Percentiles rank a stretch among this genome's conserved stretches.
Conservation (phyloP, 1,139 yeast genomes). For the Hyphopichia khmerensis region DNA sequence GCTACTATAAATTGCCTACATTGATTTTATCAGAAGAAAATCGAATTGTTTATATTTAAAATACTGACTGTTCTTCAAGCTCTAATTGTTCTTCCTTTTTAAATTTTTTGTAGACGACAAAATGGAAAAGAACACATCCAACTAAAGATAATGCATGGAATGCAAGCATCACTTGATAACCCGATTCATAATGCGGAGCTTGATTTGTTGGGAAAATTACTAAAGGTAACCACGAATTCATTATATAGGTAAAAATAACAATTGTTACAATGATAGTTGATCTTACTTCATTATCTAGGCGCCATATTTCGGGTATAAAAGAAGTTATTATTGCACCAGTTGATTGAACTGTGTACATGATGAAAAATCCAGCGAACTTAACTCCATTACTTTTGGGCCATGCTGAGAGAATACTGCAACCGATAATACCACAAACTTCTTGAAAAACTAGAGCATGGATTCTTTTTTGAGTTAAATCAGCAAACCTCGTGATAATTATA, state of each 20-base stretch:
- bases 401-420: slow-evolving; percentile 18
- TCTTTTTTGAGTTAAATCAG: slow-evolving; percentile 41
- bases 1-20: no score
- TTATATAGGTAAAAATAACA: slow-evolving; percentile 24
- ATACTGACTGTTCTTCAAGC: no score
- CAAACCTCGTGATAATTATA: slow-evolving; percentile 34
- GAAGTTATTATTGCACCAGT: slow-evolving; percentile 23
- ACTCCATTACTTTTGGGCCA: slow-evolving; percentile 22
- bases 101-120: not conserved
- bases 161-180: not conserved
- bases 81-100: not conserved
- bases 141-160: slow-evolving; percentile 1
- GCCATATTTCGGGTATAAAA: slow-evolving; percentile 2
- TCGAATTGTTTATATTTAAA: no score
- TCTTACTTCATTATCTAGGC: slow-evolving; percentile 24
- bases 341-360: slow-evolving; percentile 27
- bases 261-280: slow-evolving; percentile 16
- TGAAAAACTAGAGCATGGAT: slow-evolving; percentile 47
- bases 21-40: no score
- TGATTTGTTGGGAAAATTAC: not conserved
- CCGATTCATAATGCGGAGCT: slow-evolving; percentile 1
- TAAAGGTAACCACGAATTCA: slow-evolving; percentile 21
- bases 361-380: slow-evolving; percentile 16
- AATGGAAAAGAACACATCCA: slow-evolving; percentile 1
- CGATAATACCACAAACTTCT: slow-evolving; percentile 28